Evolutionary conservation across 1,284 basidiomycete species (phyloP).

Genomic region (Tylopilus sp.): DNA sequence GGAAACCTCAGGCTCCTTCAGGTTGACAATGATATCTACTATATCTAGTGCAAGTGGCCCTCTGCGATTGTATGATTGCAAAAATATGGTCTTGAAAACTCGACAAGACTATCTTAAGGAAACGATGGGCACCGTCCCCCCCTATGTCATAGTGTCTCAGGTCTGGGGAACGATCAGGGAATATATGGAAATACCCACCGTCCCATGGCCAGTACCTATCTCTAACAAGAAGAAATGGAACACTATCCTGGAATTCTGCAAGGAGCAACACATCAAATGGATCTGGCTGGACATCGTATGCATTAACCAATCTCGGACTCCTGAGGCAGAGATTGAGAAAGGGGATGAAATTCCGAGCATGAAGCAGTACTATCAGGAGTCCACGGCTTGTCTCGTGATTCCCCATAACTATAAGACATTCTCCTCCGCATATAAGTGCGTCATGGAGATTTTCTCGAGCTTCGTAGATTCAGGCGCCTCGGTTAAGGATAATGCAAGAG

Average conservation of each 20-base stretch:
- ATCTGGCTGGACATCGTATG: conserved; percentile 14
- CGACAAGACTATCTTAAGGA: conserved; percentile 5
- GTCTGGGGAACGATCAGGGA: conserved; percentile 11
- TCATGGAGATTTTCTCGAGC: conserved; percentile 7
- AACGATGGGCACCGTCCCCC: conserved; percentile 2
- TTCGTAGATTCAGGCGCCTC: neutral
- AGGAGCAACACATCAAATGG: neutral
- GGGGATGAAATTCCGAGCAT: conserved; percentile 6
- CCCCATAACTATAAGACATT: neutral
- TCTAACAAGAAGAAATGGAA: conserved; percentile 5
- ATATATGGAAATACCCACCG: conserved; percentile 1
- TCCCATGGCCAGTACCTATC: conserved; percentile 9
- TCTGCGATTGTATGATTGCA: conserved; percentile 9
- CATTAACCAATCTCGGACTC: conserved; percentile 6
- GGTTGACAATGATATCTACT: too few relatives aligned
- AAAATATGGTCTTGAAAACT: conserved; percentile 3
- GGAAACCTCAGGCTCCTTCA: too few relatives aligned
- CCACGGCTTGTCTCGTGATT: conserved; percentile 7
- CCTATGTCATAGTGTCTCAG: conserved; percentile 12
- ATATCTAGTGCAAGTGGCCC: neutral
- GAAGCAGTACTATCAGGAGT: conserved; percentile 7
- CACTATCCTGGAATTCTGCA: conserved; percentile 6
- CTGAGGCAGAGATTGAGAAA: conserved; percentile 6
- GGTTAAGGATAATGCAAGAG: neutral
- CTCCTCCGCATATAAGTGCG: neutral